Conservation (phyloP, 2,329 filamentous ascomycete species). For the Penicillium sp. region DNA sequence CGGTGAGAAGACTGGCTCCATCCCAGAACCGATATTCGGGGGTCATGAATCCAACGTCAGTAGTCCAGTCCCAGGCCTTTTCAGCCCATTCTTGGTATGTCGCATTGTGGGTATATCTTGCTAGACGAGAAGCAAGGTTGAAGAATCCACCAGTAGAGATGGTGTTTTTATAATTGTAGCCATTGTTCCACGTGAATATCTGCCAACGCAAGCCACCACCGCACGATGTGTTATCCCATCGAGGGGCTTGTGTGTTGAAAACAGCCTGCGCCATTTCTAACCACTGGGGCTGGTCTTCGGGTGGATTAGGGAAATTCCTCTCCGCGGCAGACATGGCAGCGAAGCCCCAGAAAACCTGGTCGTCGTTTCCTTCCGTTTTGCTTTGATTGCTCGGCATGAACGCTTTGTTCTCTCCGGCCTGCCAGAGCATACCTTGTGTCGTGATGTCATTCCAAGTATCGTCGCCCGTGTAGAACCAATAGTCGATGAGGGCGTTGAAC, state of each 20-base stretch:
- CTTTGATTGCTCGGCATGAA: slow-evolving; percentile 45
- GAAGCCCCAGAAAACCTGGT: slow-evolving; percentile 58
- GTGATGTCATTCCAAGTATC: slow-evolving; percentile 39
- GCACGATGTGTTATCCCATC: slow-evolving; percentile 67
- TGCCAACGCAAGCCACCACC: slow-evolving; percentile 60
- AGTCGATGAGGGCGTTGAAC: slow-evolving; percentile 42
- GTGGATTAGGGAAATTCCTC: slow-evolving; percentile 38
- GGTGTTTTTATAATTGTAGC: slow-evolving; percentile 35
- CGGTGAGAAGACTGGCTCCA: slow-evolving; percentile 50
- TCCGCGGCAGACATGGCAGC: slow-evolving; percentile 56
- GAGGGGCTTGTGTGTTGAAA: slow-evolving; percentile 70
- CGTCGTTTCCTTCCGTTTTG: slow-evolving; percentile 52
- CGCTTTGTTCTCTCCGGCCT: slow-evolving; percentile 36
- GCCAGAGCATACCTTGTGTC: slow-evolving; percentile 37
- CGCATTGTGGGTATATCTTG: slow-evolving; percentile 31
- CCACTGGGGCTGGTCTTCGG: slow-evolving; percentile 64
- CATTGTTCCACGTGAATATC: slow-evolving; percentile 35
- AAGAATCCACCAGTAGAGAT: slow-evolving; percentile 36
- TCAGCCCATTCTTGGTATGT: slow-evolving; percentile 60
- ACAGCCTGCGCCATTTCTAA: slow-evolving; percentile 73
- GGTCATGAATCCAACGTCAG: slow-evolving; percentile 50
- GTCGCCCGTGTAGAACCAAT: slow-evolving; percentile 45
- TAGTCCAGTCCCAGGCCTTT: slow-evolving; percentile 58
- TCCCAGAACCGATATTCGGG: slow-evolving; percentile 53
- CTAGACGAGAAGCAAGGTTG: slow-evolving; percentile 31